phyloP scores from a whole-genome alignment of 1,284 basidiomycete genomes.

The Pterulicium gracile region DNA sequence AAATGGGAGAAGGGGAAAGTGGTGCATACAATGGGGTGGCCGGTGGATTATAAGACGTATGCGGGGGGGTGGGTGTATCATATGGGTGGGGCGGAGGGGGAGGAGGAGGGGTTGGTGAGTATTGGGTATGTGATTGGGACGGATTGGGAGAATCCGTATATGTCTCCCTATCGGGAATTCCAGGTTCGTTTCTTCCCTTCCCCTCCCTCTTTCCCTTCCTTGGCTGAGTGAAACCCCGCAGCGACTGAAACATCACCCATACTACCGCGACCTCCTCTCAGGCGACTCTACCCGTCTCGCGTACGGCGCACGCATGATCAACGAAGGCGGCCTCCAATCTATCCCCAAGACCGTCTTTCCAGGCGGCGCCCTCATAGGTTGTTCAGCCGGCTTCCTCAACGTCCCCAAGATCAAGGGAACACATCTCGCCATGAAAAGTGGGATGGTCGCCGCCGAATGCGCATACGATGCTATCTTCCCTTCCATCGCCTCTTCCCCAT shows the following conservation, averaged over 20 bases:
- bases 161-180: constrained; percentile 89
- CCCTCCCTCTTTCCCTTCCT: constrained; percentile 5
- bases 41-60: constrained; percentile 78
- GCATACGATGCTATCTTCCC: constrained; percentile 65
- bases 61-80: constrained; percentile 96
- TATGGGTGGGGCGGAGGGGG: constrained; percentile 37
- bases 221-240: constrained; percentile 21
- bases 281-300: constrained; percentile 45
- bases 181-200: constrained; percentile 42
- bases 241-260: constrained; percentile 97
- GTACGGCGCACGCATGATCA: constrained; percentile 87
- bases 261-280: constrained; percentile 74
- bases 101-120: constrained; percentile 81
- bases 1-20: constrained; percentile 50
- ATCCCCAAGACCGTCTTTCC: constrained; percentile 91
- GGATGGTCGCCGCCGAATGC: constrained; percentile 92
- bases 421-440: constrained; percentile 99
- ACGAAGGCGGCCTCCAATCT: constrained; percentile 92
- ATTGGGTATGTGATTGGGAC: constrained; percentile 90
- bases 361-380: constrained; percentile 91
- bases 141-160: constrained; percentile 92
- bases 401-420: constrained; percentile 99
- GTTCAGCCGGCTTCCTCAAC: constrained; percentile 94
- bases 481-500: background rate
- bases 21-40: constrained; percentile 93